Base-by-base conservation (phyloP, 352 stramenopile species). In the Phytopythium kandeliae region DNA sequence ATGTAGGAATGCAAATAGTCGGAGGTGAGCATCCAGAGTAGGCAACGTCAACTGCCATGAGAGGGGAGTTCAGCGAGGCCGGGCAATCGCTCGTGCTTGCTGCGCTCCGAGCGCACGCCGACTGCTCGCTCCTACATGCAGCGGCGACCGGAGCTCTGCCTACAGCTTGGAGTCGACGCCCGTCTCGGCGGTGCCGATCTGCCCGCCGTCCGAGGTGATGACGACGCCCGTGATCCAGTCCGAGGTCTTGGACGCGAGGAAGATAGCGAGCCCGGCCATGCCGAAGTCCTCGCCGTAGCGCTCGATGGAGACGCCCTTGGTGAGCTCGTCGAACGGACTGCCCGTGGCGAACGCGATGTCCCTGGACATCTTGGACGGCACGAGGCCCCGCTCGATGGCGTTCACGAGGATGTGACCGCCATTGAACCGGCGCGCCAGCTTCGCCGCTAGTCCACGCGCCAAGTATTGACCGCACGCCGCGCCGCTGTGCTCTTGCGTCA, bases 401-500 rank as follows among this genome's bases (percentile, higher is more conserved):
- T 99, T 99, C n/a, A 98, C 94, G 7, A 96, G 91, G 53, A 98
- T 98, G 61, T 88, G 74, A 26, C 92, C 79, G 31, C 78, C 77
- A 41, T 89, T 87, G 15, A 74, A 67, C 9, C 71, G 77, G 25
- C 72, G 72, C 49, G 80, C 90, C 9, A 99, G 78, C 64, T 98
- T 95, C 0, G 79, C 72, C 0, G 93, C 84, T 28, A 98, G 52
- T 41, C 96, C 86, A 38, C 86, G 87, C 24, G 93, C 98, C 22
- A 99, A n/a, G n/a, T n/a, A n/a, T n/a, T n/a, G n/a, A n/a, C n/a
- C n/a, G n/a, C n/a, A n/a, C n/a, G n/a, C n/a, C n/a, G n/a, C n/a
- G n/a, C n/a, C n/a, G n/a, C n/a, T n/a, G n/a, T n/a, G n/a, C n/a
- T n/a, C n/a, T n/a, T n/a, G n/a, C n/a, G n/a, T n/a, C n/a, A n/a